phyloP scores from a whole-genome alignment of 2,329 filamentous ascomycete genomes.

The Xylaria sp. region DNA sequence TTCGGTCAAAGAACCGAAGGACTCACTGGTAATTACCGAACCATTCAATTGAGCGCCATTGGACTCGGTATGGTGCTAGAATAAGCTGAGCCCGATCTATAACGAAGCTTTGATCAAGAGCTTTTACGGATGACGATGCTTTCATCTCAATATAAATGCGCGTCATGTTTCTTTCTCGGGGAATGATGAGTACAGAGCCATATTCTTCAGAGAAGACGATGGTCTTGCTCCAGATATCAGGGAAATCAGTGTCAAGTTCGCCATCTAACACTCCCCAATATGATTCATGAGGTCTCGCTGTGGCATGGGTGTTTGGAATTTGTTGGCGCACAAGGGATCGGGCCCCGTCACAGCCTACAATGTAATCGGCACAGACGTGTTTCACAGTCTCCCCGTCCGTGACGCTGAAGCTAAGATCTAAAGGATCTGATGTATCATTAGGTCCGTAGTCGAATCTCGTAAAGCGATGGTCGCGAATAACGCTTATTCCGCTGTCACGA shows the following conservation, averaged over 20 bases:
- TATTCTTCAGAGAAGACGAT: slow-evolving; percentile 74
- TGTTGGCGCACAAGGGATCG: slow-evolving; percentile 75
- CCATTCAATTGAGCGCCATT: slow-evolving; percentile 73
- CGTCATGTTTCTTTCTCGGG: slow-evolving; percentile 78
- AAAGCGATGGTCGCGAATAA: slow-evolving; percentile 73
- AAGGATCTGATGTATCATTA: slow-evolving; percentile 44
- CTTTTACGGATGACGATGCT: slow-evolving; percentile 54
- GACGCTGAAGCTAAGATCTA: slow-evolving; percentile 54
- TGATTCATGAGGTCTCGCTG: slow-evolving; percentile 44
- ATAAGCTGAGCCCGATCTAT: slow-evolving; percentile 74
- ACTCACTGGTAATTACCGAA: slow-evolving; percentile 73
- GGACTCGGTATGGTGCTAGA: slow-evolving; percentile 66
- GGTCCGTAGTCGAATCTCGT: slow-evolving; percentile 63
- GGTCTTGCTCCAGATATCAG: slow-evolving; percentile 80
- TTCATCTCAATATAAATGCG: slow-evolving; percentile 71
- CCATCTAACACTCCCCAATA: slow-evolving; percentile 80
- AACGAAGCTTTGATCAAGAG: slow-evolving; percentile 72
- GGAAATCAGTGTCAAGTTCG: slow-evolving; percentile 76
- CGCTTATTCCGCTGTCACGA: slow-evolving; percentile 69
- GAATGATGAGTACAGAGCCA: slow-evolving; percentile 79
- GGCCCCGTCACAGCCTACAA: slow-evolving; percentile 79
- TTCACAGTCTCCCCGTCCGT: slow-evolving; percentile 51
- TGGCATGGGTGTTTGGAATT: slow-evolving; percentile 62
- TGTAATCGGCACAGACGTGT: slow-evolving; percentile 65
- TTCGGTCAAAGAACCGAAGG: not conserved